A percentile compares a stretch with the other conserved stretches of the same genome.
Conservation (phyloP, 805 yeast species). For the Saccharomycopsis sp. region DNA sequence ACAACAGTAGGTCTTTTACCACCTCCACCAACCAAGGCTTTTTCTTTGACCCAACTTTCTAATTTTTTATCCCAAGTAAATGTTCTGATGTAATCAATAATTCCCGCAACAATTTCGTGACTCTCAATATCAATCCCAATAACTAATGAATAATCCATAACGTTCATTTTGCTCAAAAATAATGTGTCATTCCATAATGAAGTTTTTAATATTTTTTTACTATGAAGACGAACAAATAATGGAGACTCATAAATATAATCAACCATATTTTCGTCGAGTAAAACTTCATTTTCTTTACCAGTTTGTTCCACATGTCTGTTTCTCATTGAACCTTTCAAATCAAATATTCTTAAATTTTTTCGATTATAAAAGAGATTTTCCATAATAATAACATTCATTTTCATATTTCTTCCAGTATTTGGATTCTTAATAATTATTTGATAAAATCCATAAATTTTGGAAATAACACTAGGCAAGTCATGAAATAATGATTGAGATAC, state of each 20-base stretch:
- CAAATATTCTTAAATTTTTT: slow-evolving; percentile 79
- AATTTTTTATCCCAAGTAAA: slow-evolving; percentile 98
- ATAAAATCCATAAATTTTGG: slow-evolving; percentile 91
- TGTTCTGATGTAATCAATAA: slow-evolving; percentile 87
- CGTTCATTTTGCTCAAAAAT: slow-evolving; percentile 92
- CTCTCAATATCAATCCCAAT: slow-evolving; percentile 72
- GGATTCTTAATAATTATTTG: slow-evolving; percentile 84
- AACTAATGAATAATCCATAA: slow-evolving; percentile 95
- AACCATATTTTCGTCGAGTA: slow-evolving; percentile 95
- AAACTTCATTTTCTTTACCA: slow-evolving; percentile 88
- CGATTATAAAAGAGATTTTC: slow-evolving; percentile 86
- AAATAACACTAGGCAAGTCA: slow-evolving; percentile 88
- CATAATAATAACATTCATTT: slow-evolving; percentile 90
- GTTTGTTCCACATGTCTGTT: slow-evolving; percentile 95
- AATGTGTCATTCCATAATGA: slow-evolving; percentile 93
- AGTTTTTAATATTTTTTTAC: slow-evolving; percentile 74
- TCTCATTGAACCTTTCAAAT: slow-evolving; percentile 95
- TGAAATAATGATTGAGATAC: slow-evolving; percentile 93
- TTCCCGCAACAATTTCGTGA: slow-evolving; percentile 78
- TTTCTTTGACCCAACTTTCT: slow-evolving; percentile 98
- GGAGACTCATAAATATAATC: slow-evolving; percentile 97
- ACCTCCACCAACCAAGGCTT: slow-evolving; percentile 77
- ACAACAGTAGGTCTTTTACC: slow-evolving; percentile 95
- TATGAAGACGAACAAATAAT: slow-evolving; percentile 84
- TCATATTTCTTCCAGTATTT: slow-evolving; percentile 61